Evolutionary conservation across 2,329 filamentous ascomycete species (phyloP).

Genomic region (Trichothecium roseum): DNA sequence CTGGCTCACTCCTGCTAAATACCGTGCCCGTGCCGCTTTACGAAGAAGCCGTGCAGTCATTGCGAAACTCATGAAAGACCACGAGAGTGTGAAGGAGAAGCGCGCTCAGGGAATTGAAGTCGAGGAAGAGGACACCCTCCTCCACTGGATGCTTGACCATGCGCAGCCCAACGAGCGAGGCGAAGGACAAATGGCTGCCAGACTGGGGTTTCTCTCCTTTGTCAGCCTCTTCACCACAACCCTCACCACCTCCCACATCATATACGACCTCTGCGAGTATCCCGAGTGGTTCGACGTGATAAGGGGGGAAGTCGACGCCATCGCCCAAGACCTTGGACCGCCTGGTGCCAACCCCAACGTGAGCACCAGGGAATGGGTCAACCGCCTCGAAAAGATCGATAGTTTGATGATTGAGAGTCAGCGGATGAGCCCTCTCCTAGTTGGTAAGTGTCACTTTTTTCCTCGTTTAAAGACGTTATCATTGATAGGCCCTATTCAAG

Average conservation of each 20-base stretch:
- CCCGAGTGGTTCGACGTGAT: conserved; percentile 4
- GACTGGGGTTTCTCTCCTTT: too few relatives aligned
- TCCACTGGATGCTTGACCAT: too few relatives aligned
- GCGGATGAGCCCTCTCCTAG: neutral
- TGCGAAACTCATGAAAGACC: too few relatives aligned
- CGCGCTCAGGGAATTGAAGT: too few relatives aligned
- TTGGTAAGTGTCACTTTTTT: neutral
- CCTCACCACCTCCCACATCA: neutral
- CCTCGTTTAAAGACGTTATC: neutral
- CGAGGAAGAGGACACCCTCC: too few relatives aligned
- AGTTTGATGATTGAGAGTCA: conserved; percentile 3
- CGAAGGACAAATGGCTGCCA: too few relatives aligned
- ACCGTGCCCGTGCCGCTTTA: too few relatives aligned
- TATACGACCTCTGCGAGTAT: conserved; percentile 3
- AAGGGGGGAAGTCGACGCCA: conserved; percentile 1
- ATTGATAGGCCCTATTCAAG: neutral
- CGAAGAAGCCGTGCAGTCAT: too few relatives aligned
- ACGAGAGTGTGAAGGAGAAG: too few relatives aligned
- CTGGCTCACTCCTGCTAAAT: too few relatives aligned
- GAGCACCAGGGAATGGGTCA: neutral
- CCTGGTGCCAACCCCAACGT: neutral
- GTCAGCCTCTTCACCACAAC: too few relatives aligned
- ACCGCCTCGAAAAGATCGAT: conserved; percentile 3
- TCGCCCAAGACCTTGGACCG: neutral
- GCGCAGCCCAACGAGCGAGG: too few relatives aligned